A percentile compares a stretch with the other conserved stretches of the same genome.
phyloP scores from a whole-genome alignment of 1,284 basidiomycete genomes.

The Cutaneotrichosporon sp. region DNA sequence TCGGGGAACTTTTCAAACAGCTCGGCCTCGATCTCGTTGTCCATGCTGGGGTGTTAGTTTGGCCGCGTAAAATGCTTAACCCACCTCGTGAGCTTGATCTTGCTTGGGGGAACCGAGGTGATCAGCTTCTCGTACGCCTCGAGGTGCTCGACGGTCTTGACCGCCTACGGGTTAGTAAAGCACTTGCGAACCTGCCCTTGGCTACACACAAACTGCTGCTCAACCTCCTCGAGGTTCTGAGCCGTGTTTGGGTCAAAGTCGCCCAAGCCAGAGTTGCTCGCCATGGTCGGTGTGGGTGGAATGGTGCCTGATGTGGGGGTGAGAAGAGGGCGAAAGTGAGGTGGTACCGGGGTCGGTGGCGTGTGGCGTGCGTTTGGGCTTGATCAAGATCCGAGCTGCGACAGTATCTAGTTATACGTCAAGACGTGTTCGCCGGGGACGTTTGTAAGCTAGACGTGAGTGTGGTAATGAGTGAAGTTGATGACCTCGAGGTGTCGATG shows the following conservation, averaged over 20 bases:
- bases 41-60: constrained; percentile 58
- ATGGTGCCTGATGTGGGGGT: background rate
- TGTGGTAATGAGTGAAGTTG: too few relatives aligned
- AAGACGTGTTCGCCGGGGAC: too few relatives aligned
- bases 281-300: constrained; percentile 7
- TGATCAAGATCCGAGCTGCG: too few relatives aligned
- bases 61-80: too few relatives aligned
- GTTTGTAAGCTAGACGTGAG: too few relatives aligned
- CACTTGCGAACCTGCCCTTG: background rate
- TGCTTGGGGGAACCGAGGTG: constrained; percentile 69
- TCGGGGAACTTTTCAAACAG: constrained; percentile 78
- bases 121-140: constrained; percentile 96
- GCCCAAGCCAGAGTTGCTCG: constrained; percentile 5
- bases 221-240: constrained; percentile 88
- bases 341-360: background rate
- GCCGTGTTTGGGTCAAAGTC: constrained; percentile 75
- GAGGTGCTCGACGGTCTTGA: constrained; percentile 92
- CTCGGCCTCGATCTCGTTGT: constrained; percentile 86
- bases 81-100: constrained; percentile 77
- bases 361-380: too few relatives aligned
- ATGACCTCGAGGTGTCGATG: too few relatives aligned
- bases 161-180: constrained; percentile 54
- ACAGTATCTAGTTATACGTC: too few relatives aligned
- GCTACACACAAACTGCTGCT: constrained; percentile 71
- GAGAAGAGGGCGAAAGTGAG: background rate